A percentile compares a stretch with the other conserved stretches of the same genome.
Conservation (phyloP, 2,329 filamentous ascomycete genomes). For the Paraconiothyrium sp. region DNA sequence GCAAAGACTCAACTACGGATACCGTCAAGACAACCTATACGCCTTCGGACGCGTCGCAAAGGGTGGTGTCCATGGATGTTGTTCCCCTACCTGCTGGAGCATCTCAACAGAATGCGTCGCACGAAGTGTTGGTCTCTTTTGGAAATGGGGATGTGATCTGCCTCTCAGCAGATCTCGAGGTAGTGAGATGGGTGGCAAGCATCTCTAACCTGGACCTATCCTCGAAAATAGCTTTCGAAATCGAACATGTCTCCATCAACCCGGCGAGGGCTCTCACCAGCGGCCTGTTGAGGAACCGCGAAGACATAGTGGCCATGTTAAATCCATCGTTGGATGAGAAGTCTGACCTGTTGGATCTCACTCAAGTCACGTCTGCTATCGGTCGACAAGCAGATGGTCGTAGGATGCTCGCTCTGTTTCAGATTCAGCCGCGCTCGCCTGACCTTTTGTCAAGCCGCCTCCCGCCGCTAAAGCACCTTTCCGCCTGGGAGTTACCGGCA, state of each 20-base stretch:
- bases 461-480: slow-evolving; percentile 44
- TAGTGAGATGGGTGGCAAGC: slow-evolving; percentile 43
- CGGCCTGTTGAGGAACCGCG: slow-evolving; percentile 56
- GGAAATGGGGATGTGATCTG: slow-evolving; percentile 69
- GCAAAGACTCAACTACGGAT: slow-evolving; percentile 42
- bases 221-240: slow-evolving; percentile 28
- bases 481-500: slow-evolving; percentile 40
- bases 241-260: slow-evolving; percentile 46
- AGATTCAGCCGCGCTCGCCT: slow-evolving; percentile 42
- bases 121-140: slow-evolving; percentile 66
- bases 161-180: slow-evolving; percentile 64
- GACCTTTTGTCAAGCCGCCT: slow-evolving; percentile 41
- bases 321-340: slow-evolving; percentile 38
- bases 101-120: slow-evolving; percentile 29
- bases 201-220: slow-evolving; percentile 29
- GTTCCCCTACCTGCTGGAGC: slow-evolving; percentile 37
- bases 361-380: slow-evolving; percentile 46
- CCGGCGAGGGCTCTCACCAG: slow-evolving; percentile 53
- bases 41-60: slow-evolving; percentile 33
- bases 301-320: slow-evolving; percentile 55
- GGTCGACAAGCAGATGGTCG: slow-evolving; percentile 30
- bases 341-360: slow-evolving; percentile 46
- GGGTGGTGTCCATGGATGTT: slow-evolving; percentile 42
- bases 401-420: slow-evolving; percentile 37
- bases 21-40: slow-evolving; percentile 46